phyloP scores from a whole-genome alignment of 2,329 filamentous ascomycete genomes.

The Paecilomyces sp. region DNA sequence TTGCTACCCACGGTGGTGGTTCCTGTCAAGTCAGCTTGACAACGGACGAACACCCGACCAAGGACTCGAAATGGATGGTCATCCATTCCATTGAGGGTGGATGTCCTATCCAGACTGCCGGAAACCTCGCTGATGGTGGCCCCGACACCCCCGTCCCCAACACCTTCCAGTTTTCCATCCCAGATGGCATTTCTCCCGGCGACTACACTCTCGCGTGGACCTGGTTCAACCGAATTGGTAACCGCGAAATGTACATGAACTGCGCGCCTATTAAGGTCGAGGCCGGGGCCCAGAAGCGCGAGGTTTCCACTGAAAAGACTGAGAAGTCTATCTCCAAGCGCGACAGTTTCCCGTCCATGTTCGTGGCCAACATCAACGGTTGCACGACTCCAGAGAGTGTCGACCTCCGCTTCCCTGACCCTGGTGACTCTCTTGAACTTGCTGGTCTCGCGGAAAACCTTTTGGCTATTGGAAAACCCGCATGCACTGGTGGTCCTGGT shows the following conservation, averaged over 20 bases:
- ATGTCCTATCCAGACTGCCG: conserved; percentile 59
- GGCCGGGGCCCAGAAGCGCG: conserved; percentile 40
- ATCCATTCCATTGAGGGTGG: conserved; percentile 83
- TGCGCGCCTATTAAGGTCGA: conserved; percentile 69
- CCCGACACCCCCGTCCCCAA: conserved; percentile 42
- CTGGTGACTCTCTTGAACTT: conserved; percentile 53
- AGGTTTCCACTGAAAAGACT: conserved; percentile 2
- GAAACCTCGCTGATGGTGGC: conserved; percentile 49
- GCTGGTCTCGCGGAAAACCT: conserved; percentile 36
- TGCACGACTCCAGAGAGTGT: conserved; percentile 50
- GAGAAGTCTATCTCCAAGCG: conserved; percentile 43
- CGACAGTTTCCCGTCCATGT: conserved; percentile 63
- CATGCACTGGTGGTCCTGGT: conserved; percentile 18
- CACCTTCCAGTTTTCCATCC: conserved; percentile 64
- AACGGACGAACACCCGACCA: conserved; percentile 63
- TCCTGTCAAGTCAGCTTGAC: conserved; percentile 87
- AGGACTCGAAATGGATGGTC: conserved; percentile 70
- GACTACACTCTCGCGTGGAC: conserved; percentile 83
- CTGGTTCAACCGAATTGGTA: conserved; percentile 89
- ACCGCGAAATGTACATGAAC: conserved; percentile 98
- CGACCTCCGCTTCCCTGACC: conserved; percentile 62
- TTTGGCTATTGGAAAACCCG: conserved; percentile 18
- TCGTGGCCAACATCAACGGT: conserved; percentile 62
- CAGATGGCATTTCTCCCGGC: conserved; percentile 63
- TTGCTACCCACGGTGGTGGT: conserved; percentile 79